These are phyloP conservation scores for Suillus lakei DNA, from an alignment of 768 basidiomycete genomes.

Conservation along the genomic window DNA sequence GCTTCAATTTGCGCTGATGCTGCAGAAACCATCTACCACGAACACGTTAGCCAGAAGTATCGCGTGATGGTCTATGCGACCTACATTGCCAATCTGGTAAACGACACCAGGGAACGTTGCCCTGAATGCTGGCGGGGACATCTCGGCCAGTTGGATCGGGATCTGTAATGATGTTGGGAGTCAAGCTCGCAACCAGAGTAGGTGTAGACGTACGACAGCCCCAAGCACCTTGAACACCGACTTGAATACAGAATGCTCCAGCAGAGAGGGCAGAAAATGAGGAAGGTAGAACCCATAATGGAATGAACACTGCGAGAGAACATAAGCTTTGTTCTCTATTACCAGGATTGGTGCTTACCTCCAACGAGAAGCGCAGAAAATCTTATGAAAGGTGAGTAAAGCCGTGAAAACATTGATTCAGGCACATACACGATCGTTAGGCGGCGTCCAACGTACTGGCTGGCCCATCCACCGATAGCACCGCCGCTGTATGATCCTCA, in stretches of 20 bases:
- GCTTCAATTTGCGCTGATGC: conserved; percentile 85
- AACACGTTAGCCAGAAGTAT: neutral
- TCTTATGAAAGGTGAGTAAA: conserved; percentile 31
- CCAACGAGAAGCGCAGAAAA: conserved; percentile 60
- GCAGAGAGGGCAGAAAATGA: conserved; percentile 73
- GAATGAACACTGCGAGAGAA: conserved; percentile 54
- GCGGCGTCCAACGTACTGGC: conserved; percentile 81
- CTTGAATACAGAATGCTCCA: conserved; percentile 86
- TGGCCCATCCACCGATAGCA: conserved; percentile 68
- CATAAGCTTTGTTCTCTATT: conserved; percentile 1
- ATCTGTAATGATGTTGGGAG: conserved; percentile 35
- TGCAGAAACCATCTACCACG: conserved; percentile 61
- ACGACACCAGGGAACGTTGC: conserved; percentile 87
- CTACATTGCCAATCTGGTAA: conserved; percentile 79
- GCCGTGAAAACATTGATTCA: neutral
- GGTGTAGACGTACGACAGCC: conserved; percentile 64
- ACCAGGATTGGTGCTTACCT: conserved; percentile 24
- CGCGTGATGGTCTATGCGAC: conserved; percentile 10
- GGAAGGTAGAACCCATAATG: conserved; percentile 83
- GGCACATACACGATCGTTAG: conserved; percentile 64
- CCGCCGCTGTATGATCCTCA: conserved; percentile 54
- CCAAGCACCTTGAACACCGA: conserved; percentile 92
- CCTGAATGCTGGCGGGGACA: conserved; percentile 88
- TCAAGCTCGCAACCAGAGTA: neutral
- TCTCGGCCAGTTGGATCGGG: conserved; percentile 82